Evolutionary conservation across 2,329 filamentous ascomycete genomes (phyloP).

Genomic region (Colletotrichum sp.): DNA sequence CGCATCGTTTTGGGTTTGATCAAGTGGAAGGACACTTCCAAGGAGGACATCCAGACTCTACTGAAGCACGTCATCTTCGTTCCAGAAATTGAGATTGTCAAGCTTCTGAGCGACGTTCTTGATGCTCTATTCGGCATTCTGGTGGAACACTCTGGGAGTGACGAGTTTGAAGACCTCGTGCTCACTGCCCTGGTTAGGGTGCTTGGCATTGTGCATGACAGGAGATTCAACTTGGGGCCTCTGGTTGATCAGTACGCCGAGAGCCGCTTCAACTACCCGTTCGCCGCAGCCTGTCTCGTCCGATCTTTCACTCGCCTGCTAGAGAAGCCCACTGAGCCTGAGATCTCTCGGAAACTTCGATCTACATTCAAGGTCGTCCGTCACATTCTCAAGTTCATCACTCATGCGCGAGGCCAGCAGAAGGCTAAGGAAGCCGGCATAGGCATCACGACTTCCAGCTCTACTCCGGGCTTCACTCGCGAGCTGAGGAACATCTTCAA

Average conservation of each 20-base stretch:
- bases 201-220: conserved; percentile 90
- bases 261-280: conserved; percentile 89
- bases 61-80: conserved; percentile 90
- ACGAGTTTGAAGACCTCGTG: conserved; percentile 90
- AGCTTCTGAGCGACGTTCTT: conserved; percentile 87
- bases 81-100: conserved; percentile 96
- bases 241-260: conserved; percentile 92
- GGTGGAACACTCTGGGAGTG: conserved; percentile 87
- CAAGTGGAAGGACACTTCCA: conserved; percentile 81
- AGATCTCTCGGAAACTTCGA: conserved; percentile 82
- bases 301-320: conserved; percentile 86
- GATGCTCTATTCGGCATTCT: conserved; percentile 91
- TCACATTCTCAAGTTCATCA: conserved; percentile 93
- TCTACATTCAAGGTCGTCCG: conserved; percentile 94
- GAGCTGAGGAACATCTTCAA: conserved; percentile 90
- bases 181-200: conserved; percentile 91
- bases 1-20: conserved; percentile 82
- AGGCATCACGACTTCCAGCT: conserved; percentile 73
- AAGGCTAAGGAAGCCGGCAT: conserved; percentile 87
- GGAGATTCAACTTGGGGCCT: conserved; percentile 89
- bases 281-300: conserved; percentile 86
- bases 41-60: conserved; percentile 74
- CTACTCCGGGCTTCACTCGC: conserved; percentile 74
- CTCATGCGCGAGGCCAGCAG: conserved; percentile 85
- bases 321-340: conserved; percentile 80